Evolutionary conservation across 495 filamentous ascomycete genomes (phyloP), one percentile per base, ranked within the genome.

Genomic region (Daldinia loculata): DNA sequence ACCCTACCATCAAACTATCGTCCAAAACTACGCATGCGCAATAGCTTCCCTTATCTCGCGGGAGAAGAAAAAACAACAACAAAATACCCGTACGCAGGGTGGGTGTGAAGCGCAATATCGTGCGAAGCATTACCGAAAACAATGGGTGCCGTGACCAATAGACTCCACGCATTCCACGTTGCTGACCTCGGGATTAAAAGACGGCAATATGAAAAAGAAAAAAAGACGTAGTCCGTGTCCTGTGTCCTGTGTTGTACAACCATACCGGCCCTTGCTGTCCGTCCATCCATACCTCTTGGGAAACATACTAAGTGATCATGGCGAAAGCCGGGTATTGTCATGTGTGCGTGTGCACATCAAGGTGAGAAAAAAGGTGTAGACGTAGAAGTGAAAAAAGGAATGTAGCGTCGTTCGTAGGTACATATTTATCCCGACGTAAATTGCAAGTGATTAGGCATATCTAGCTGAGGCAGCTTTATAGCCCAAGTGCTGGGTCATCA

Each of bases 401-500:
- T 61, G 34, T 22, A 12, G 3, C 50, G 51, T 61, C 48, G 39
- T 61, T 29, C 45, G 19, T 64, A 53, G 27, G 32, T 41, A 57
- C 34, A 36, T 36, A 41, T 48, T 12, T 11, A 24, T 48, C 50
- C 24, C 56, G 41, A 55, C 56, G 48, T 41, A 43, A 56, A 50
- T 24, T 53, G 38, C 22, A 19, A 51, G 52, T 43, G 52, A 48
- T 48, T 19, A 27, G 34, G 14, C 26, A 9, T 61, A 43, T 12
- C n/a, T 5, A 19, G 30, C 34, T 65, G 43, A 27, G 55, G 15
- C 32, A 53, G 50, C 50, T 30, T 48, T 48, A 45, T 34, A 64
- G 38, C 17, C 59, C 52, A 9, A 36, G 56, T 9, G 63, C 29
- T 38, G 72, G 74, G 45, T 83, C 82, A 67, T 85, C 83, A 74